Percentiles rank a stretch among this genome's conserved stretches.
phyloP scores from a whole-genome alignment of 257 asterid species.

The Solanum habrochaites region DNA sequence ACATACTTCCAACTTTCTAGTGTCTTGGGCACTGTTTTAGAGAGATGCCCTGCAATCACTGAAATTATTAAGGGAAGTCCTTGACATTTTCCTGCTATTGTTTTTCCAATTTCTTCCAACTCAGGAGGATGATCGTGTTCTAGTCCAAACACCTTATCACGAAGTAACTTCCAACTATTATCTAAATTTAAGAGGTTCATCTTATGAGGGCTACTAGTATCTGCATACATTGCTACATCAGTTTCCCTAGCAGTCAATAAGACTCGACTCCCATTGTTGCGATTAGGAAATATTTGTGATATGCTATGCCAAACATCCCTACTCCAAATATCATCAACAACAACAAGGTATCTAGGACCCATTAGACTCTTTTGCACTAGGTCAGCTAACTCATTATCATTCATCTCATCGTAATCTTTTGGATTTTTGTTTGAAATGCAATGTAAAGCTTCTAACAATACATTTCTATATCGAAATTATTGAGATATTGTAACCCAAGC shows the following conservation, averaged over 20 bases:
- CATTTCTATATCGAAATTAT: background rate
- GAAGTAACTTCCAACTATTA: background rate
- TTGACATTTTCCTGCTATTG: background rate
- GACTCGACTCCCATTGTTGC: too few species aligned
- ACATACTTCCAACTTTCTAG: background rate
- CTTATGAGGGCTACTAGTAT: background rate
- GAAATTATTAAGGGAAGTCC: background rate
- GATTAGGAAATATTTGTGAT: background rate
- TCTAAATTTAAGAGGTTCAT: background rate
- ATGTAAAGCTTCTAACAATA: background rate
- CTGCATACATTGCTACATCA: background rate
- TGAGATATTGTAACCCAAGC: background rate
- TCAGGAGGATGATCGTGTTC: background rate
- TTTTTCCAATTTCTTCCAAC: background rate
- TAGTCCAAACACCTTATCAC: background rate
- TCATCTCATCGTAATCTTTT: background rate
- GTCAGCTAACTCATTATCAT: background rate
- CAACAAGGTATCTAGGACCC: background rate
- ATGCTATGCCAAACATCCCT: background rate
- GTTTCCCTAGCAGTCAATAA: too few species aligned
- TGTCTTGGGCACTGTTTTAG: background rate
- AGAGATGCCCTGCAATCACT: background rate
- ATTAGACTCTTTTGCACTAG: background rate
- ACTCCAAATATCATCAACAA: background rate
- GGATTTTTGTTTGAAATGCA: background rate